Evolutionary conservation across 768 basidiomycete genomes (phyloP), one percentile per base, ranked within the genome.

Genomic region (Lactarius psammicola): DNA sequence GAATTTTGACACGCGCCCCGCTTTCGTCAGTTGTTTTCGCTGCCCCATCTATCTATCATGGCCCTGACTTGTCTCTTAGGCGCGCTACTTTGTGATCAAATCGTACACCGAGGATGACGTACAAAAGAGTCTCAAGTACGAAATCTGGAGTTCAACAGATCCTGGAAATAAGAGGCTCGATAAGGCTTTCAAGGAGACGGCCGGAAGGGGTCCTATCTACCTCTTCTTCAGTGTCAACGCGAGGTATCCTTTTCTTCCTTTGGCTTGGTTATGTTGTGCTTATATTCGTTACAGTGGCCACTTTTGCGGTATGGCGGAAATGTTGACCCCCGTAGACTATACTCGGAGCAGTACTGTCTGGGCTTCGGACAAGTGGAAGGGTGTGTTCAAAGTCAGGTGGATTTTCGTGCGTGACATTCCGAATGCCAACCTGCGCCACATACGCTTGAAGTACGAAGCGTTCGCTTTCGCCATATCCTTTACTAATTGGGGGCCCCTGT

Each of bases 301-400:
- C 76, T 98, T 98, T 77, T 98, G 96, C 72, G 96, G 96, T 40
- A 94, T 98, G 86, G 96, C 96, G 1, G 95, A 97, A 77, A 98
- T 98, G 96, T 77, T 96, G 72, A 96, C 94, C 9, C 90, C 92
- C 13, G 94, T 94, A 42, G 96, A 98, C 75, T 95, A 98, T 75
- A 90, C 91, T 6, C 85, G 90, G 65, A 94, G 93, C 74, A 95
- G 92, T 68, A 98, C 90, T 1, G 97, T 99, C 23, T 99, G 97
- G 97, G 95, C 95, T 1, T 95, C 95, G 38, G 95, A 98, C 78
- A 99, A 99, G 75, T 99, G 97, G 97, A 98, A 99, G 77, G 97
- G 97, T 28, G 94, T 98, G 60, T 97, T 99, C 82, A 96, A 95
- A 78, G 94, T 99, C 30, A 85, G 89, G 63, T 98, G 97, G 97